Evolutionary conservation across 805 yeast species (phyloP), one percentile per base, ranked within the genome.

Genomic region (Schwanniomyces occidentalis): DNA sequence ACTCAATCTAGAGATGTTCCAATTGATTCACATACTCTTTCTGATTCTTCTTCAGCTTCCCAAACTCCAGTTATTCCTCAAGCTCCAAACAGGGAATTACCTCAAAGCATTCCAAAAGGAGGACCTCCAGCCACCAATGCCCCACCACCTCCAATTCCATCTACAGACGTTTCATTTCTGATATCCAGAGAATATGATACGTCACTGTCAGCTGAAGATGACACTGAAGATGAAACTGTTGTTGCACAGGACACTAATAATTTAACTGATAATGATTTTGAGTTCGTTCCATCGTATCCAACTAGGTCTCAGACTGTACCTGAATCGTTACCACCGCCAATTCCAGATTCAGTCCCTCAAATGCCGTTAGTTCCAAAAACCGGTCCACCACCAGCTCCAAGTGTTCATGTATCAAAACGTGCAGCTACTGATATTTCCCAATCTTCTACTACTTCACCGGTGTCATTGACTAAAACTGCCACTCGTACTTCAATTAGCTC

Each of bases 221-320:
- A 30, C 5, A 21, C 26, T 12, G 48, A 40, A 8, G 42, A 39
- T n/a, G 46, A 42, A n/a, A 24, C 31, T 8, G 47, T 41, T 4
- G 33, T 15, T 12, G 44, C 38, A 9, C 36, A 12, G 19, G 41
- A 38, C n/a, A n/a, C n/a, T n/a, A n/a, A n/a, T n/a, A n/a, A n/a
- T n/a, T n/a, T n/a, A 12, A 35, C 32, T 26, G 38, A 36, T 30
- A 45, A 66, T 14, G 63, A 57, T 26, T 50, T 63, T 13, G 59
- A 55, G 4, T 57, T 61, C 16, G 29, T 20, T 6, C 46, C 46
- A 6, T 12, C 28, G 22, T 31, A 32, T 6, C 42, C 49, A 9
- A 15, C 22, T 4, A 38, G 49, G 20, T 29, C 50, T 8, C 45
- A 22, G 20, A 43, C 46, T 8, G 30, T 35, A 14, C 45, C 40